Evolutionary conservation across 352 stramenopile genomes (phyloP).

Genomic region (Nothophytophthora sp.): DNA sequence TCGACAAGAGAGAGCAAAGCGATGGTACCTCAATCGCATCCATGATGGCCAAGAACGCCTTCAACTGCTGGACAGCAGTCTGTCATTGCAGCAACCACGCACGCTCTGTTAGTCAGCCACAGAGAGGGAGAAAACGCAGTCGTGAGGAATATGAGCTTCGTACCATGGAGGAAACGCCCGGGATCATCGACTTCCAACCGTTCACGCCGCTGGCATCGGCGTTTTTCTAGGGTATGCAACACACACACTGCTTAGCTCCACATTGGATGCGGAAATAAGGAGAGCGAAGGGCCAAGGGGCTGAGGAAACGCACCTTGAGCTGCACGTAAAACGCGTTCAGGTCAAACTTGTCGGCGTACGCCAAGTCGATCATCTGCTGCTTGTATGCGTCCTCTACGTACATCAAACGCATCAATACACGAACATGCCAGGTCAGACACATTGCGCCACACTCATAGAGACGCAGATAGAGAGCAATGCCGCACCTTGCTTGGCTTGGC

Average conservation of each 20-base stretch:
- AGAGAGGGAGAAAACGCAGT: too few species aligned
- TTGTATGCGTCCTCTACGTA: slow-evolving; percentile 74
- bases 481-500: slow-evolving; percentile 74
- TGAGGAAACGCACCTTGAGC: slow-evolving; percentile 62
- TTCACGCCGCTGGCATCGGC: slow-evolving; percentile 66
- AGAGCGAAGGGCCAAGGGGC: too few species aligned
- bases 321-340: slow-evolving; percentile 68
- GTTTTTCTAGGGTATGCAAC: slow-evolving; percentile 89
- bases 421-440: too few species aligned
- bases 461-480: not conserved
- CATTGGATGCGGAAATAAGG: too few species aligned
- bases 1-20: too few species aligned
- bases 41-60: slow-evolving; percentile 78
- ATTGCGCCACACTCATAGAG: not conserved
- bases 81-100: too few species aligned
- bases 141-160: too few species aligned
- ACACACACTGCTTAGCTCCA: too few species aligned
- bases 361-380: slow-evolving; percentile 74
- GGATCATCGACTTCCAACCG: slow-evolving; percentile 82
- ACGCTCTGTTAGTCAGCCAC: too few species aligned
- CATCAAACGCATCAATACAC: not conserved
- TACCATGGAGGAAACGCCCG: slow-evolving; percentile 78
- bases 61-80: slow-evolving; percentile 86
- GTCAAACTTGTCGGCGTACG: slow-evolving; percentile 69
- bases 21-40: slow-evolving; percentile 65